Conservation (phyloP, 495 filamentous ascomycete species). For the Neurospora intermedia region DNA sequence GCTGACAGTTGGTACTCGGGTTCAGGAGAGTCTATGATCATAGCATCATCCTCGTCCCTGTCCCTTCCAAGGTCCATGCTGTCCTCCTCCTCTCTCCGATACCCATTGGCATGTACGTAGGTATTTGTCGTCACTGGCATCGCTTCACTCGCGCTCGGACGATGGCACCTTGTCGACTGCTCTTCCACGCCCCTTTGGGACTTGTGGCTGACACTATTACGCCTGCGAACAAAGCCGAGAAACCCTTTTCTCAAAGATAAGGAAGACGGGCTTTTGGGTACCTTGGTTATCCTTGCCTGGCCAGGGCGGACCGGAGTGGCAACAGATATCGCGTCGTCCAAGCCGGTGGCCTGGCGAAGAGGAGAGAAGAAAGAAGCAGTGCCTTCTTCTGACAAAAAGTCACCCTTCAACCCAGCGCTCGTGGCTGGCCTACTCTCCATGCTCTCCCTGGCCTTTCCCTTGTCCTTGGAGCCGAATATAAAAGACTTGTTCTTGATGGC, state of each 20-base stretch:
- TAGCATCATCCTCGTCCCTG: slow-evolving; percentile 5
- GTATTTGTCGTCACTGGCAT: neutral
- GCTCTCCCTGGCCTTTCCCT: neutral
- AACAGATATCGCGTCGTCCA: neutral
- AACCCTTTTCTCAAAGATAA: neutral
- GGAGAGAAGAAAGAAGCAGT: neutral
- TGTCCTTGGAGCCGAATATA: neutral
- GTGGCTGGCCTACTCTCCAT: neutral
- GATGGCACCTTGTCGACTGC: neutral
- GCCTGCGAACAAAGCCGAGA: neutral
- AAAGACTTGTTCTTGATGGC: neutral
- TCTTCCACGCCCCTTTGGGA: neutral
- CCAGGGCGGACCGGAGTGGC: neutral
- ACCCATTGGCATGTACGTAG: neutral
- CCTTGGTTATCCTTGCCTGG: neutral
- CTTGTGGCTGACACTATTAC: neutral
- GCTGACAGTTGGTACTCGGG: slow-evolving; percentile 6
- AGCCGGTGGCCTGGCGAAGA: neutral
- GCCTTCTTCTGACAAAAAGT: neutral
- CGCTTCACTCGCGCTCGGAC: slow-evolving; percentile 1
- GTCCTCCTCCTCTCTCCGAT: neutral
- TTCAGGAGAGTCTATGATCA: slow-evolving; percentile 8
- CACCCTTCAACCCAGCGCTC: neutral
- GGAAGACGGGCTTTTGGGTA: neutral
- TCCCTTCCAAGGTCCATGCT: neutral